phyloP scores from a whole-genome alignment of 139 green algal genomes.

The Tetraselmis striata region DNA sequence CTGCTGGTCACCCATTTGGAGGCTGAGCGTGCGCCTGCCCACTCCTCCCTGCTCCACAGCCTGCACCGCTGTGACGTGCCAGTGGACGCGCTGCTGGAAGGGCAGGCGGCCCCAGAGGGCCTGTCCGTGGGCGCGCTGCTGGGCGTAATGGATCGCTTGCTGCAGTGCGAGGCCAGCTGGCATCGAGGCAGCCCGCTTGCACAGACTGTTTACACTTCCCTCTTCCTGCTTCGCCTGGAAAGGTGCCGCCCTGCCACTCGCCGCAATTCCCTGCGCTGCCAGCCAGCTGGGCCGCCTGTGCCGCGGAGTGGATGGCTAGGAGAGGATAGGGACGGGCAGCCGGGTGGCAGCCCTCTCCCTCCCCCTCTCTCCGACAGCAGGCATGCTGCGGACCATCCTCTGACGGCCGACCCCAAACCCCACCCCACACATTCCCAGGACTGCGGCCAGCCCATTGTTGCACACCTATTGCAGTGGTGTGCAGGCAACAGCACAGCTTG shows the following conservation, averaged over 20 bases:
- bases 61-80: neutral
- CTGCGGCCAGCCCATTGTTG: neutral
- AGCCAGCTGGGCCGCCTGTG: too few relatives aligned
- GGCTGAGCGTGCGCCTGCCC: too few relatives aligned
- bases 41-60: neutral
- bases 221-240: slow-evolving; percentile 73
- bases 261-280: too few relatives aligned
- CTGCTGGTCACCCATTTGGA: too few relatives aligned
- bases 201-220: slow-evolving; percentile 73
- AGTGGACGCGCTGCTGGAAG: slow-evolving; percentile 40
- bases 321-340: too few relatives aligned
- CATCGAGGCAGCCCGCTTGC: slow-evolving; percentile 59
- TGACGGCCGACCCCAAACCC: too few relatives aligned
- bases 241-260: too few relatives aligned
- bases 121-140: slow-evolving; percentile 22
- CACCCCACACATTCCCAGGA: neutral
- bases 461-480: neutral
- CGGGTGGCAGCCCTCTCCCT: too few relatives aligned
- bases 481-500: neutral
- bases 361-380: too few relatives aligned
- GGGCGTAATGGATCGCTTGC: slow-evolving; percentile 31
- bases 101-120: slow-evolving; percentile 34
- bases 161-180: slow-evolving; percentile 63
- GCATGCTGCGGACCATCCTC: too few relatives aligned
- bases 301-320: too few relatives aligned